Evolutionary conservation across 2,329 filamentous ascomycete species (phyloP).

Genomic region (Raffaelea deltoideospora): DNA sequence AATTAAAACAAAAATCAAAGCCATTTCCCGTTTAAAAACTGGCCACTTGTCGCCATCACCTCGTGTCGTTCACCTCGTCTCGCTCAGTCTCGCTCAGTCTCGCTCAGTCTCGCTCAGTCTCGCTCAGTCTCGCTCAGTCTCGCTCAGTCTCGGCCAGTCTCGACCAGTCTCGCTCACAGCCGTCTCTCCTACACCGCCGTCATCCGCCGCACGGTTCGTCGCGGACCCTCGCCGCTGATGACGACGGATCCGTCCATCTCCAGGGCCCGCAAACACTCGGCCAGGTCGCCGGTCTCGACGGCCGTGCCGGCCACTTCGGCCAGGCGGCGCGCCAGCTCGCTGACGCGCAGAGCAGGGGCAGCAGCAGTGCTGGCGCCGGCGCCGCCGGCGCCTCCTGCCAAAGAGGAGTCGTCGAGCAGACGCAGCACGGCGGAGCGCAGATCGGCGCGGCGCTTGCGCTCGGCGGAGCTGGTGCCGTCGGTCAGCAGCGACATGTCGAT

Average conservation of each 20-base stretch:
- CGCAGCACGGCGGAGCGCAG: conserved; percentile 64
- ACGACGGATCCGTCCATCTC: conserved; percentile 77
- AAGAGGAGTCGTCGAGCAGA: conserved; percentile 74
- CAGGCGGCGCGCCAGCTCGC: conserved; percentile 61
- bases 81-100: no score
- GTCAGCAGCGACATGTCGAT: conserved; percentile 96
- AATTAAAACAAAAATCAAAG: no score
- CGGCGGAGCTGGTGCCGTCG: conserved; percentile 82
- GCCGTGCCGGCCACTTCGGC: conserved; percentile 54
- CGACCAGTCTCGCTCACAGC: no score
- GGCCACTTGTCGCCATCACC: no score
- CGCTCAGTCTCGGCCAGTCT: no score
- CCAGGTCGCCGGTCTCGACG: conserved; percentile 68
- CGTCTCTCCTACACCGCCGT: conserved; percentile 27
- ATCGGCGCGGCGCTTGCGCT: conserved; percentile 68
- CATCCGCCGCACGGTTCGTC: conserved; percentile 67
- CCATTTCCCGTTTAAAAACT: no score
- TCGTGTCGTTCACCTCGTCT: no score
- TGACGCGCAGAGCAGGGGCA: conserved; percentile 60
- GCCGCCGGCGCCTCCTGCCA: conserved; percentile 37
- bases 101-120: no score
- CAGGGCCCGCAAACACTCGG: conserved; percentile 61
- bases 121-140: no score
- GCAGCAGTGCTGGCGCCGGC: no score
- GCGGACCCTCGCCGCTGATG: conserved; percentile 68